Base-by-base conservation (phyloP, 805 yeast genomes). In the Wickerhamomyces alni region DNA sequence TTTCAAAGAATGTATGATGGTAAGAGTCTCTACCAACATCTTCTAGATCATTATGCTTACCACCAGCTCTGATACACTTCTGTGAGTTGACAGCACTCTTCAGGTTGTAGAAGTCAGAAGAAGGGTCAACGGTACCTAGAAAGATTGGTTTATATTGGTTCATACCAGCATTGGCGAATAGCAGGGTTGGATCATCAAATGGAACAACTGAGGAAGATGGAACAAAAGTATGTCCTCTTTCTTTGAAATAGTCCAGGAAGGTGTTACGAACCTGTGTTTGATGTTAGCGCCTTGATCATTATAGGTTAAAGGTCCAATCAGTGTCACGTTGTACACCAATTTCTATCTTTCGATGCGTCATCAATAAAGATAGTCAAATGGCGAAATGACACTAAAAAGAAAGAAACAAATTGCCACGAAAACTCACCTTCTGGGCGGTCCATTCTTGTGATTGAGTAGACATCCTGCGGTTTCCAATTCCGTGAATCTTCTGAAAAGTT, bases 161-260 rank as follows among this genome's bases (percentile, higher is more conserved):
- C 99, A 93, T 93, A 66, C 98, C 99, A 43, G 99, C 99, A 61
- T 93, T 93, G 59, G 99, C 95, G 60, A 93, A 93, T 46, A 93
- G 70, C 46, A 93, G 74, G 19, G 98, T 91, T 38, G 99, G 99
- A 61, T 93, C 99, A 67, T 93, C 97, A 62, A 83, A 95, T 39
- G 99, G 99, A 44, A 93, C 82, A 22, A 91, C 98, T 0, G 96
- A 86, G 2, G 98, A 88, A 0, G 95, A 84, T 17, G 96, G 87
- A 35, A 93, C 89, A 61, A 75, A 88, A 3, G 79, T 82, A 62
- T 93, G 99, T 8, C 70, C 72, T 36, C 70, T 63, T 34, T 73
- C 66, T 50, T 75, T 73, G 66, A 93, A 93, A 59, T 68, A 91
- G 50, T 88, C 83, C 57, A 93, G 69, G 62, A 87, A 93, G 30